Base-by-base conservation (phyloP, 257 asterid species). In the Verbena officinalis region DNA sequence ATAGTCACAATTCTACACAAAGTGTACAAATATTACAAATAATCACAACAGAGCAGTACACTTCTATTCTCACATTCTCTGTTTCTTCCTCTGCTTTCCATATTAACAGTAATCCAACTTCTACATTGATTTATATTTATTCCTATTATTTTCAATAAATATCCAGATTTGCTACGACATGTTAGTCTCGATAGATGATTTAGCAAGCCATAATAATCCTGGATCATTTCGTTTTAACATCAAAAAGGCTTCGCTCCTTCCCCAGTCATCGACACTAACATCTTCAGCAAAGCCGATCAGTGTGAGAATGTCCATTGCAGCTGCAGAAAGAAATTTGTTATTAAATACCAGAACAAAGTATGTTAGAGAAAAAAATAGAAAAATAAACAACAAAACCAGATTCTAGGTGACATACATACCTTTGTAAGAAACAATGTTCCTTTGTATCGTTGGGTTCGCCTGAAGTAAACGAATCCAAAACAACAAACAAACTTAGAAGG, bases 151-250 rank as follows among this genome's bases (percentile, higher is more conserved):
- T 27, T 27, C 4, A 27, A 27, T 27, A 27, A 27, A 27, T 27
- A 27, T 27, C 33, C 33, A 27, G 33, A 27, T 16, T 4, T 14
- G 34, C 44, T 77, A 83, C 2, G 65, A 55, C 55, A 74, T 64
- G 67, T 50, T 59, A 9, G 73, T 64, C 77, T 90, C 92, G 1
- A 93, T 88, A 21, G 85, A 73, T 34, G 95, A 81, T 70, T 88
- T 94, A 51, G 91, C 97, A 63, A 94, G 94, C 97, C 99, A 94
- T 73, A 86, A 43, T 59, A 91, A 55, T 33, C 95, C 99, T 0
- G 96, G 97, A 64, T 94, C 97, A 51, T 86, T 80, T 68, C 96
- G 74, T 75, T 88, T 90, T 5, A 93, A 72, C 55, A 88, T 70
- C 71, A 90, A 67, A 64, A 72, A 86, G 58, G 66, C 59, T 58